phyloP scores from a whole-genome alignment of 768 basidiomycete species.

The Lactifluus echinatus region DNA sequence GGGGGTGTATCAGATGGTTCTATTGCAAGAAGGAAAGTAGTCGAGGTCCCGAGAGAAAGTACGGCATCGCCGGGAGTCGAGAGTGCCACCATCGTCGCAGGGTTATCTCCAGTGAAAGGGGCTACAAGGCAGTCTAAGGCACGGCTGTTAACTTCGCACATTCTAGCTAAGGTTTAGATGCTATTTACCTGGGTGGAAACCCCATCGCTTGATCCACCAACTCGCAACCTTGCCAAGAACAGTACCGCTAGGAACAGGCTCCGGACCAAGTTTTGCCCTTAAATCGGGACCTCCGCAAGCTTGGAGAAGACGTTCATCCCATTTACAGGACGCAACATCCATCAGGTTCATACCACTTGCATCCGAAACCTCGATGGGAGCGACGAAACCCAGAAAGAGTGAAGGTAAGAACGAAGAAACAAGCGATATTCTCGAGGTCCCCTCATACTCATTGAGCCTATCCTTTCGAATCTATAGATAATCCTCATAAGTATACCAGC shows the following conservation, averaged over 20 bases:
- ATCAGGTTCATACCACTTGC: conserved; percentile 89
- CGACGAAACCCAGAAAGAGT: conserved; percentile 67
- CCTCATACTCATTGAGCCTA: conserved; percentile 44
- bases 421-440: conserved; percentile 62
- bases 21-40: conserved; percentile 74
- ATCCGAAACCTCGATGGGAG: conserved; percentile 80
- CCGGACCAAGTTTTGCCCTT: conserved; percentile 60
- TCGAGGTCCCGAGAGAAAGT: conserved; percentile 82
- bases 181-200: conserved; percentile 50
- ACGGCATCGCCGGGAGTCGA: conserved; percentile 74
- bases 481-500: neutral
- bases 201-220: conserved; percentile 74
- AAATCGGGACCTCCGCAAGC: conserved; percentile 62
- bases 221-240: conserved; percentile 52
- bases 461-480: conserved; percentile 44
- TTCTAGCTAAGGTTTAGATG: neutral
- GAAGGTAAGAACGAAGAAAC: conserved; percentile 81
- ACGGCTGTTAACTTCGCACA: neutral
- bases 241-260: conserved; percentile 67
- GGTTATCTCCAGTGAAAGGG: conserved; percentile 87
- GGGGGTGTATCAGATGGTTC: conserved; percentile 57
- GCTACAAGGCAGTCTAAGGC: conserved; percentile 62
- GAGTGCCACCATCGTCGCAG: conserved; percentile 69
- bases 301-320: conserved; percentile 59
- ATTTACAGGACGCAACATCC: conserved; percentile 63